phyloP scores from a whole-genome alignment of 805 yeast genomes.

The Groenewaldozyma salmanticensis region DNA sequence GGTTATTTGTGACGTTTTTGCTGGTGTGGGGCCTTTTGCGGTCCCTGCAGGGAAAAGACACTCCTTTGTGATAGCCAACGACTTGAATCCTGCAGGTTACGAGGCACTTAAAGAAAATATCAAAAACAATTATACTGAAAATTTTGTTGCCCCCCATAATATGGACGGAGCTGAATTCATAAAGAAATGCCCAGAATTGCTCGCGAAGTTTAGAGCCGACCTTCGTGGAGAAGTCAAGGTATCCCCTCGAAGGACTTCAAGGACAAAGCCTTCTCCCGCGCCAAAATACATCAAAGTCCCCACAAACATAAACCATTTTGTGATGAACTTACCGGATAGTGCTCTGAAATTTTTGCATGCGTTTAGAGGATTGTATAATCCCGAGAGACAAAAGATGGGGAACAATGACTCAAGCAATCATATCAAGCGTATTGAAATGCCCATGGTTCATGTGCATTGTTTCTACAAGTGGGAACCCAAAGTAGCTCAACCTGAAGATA shows the following conservation, averaged over 20 bases:
- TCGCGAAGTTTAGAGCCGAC: slow-evolving; percentile 37
- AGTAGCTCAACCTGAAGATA: slow-evolving; percentile 68
- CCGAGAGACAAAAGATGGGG: slow-evolving; percentile 17
- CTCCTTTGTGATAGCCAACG: slow-evolving; percentile 80
- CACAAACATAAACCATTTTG: slow-evolving; percentile 54
- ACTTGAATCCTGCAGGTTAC: slow-evolving; percentile 80
- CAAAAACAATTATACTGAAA: slow-evolving; percentile 47
- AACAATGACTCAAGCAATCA: slow-evolving; percentile 4
- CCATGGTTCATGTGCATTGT: slow-evolving; percentile 77
- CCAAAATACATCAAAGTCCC: slow-evolving; percentile 32
- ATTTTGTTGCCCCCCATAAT: slow-evolving; percentile 54
- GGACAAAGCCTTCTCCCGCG: neutral
- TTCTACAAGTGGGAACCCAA: slow-evolving; percentile 79
- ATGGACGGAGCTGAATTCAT: slow-evolving; percentile 82
- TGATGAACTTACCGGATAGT: slow-evolving; percentile 93
- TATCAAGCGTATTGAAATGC: slow-evolving; percentile 35
- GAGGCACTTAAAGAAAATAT: slow-evolving; percentile 62
- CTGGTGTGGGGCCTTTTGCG: slow-evolving; percentile 98
- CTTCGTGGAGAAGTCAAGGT: slow-evolving; percentile 20
- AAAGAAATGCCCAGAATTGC: slow-evolving; percentile 41
- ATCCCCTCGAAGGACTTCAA: slow-evolving; percentile 21
- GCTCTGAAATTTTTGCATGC: slow-evolving; percentile 77
- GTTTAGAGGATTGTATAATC: slow-evolving; percentile 60
- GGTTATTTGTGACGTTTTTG: slow-evolving; percentile 90
- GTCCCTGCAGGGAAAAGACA: slow-evolving; percentile 87